Conservation (phyloP, 2,329 filamentous ascomycete species). For the Colletotrichum filicis region DNA sequence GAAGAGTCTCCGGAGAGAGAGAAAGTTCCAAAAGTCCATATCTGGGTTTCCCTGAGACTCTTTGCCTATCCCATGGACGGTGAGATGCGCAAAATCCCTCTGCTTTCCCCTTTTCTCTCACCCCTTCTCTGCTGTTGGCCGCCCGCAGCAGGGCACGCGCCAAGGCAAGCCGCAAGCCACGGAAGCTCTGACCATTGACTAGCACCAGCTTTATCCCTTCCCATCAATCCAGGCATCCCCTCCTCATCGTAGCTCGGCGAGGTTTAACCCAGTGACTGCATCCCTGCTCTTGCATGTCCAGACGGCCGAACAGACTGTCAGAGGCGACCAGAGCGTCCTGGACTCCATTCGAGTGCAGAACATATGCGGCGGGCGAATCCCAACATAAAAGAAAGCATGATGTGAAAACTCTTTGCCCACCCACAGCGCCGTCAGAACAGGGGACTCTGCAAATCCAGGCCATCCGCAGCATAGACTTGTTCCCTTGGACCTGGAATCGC, state of each 20-base stretch:
- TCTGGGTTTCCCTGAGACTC: not conserved
- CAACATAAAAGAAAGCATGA: constrained; percentile 10
- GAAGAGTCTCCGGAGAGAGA: not conserved
- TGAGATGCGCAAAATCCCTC: constrained; percentile 8
- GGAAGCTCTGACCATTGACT: constrained; percentile 28
- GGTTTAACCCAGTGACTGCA: constrained; percentile 13
- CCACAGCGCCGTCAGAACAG: not conserved
- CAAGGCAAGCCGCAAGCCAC: not conserved
- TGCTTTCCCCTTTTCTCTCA: constrained; percentile 3
- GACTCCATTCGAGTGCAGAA: constrained; percentile 7
- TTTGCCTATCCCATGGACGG: not conserved
- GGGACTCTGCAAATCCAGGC: not conserved
- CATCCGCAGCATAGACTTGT: not conserved
- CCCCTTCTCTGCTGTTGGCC: not conserved
- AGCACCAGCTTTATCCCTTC: constrained; percentile 6
- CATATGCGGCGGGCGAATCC: constrained; percentile 13
- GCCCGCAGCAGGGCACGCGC: not conserved
- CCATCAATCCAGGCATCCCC: not conserved
- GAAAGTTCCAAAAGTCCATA: not conserved
- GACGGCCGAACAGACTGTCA: constrained; percentile 14
- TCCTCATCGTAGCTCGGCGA: constrained; percentile 9
- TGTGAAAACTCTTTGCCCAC: not conserved
- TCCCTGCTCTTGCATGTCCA: constrained; percentile 28
- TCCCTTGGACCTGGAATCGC: no score
- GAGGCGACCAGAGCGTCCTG: constrained; percentile 15